These are phyloP conservation scores for Phyllachora maydis DNA, from an alignment of 2,329 filamentous ascomycete species.

Conservation along the genomic window DNA sequence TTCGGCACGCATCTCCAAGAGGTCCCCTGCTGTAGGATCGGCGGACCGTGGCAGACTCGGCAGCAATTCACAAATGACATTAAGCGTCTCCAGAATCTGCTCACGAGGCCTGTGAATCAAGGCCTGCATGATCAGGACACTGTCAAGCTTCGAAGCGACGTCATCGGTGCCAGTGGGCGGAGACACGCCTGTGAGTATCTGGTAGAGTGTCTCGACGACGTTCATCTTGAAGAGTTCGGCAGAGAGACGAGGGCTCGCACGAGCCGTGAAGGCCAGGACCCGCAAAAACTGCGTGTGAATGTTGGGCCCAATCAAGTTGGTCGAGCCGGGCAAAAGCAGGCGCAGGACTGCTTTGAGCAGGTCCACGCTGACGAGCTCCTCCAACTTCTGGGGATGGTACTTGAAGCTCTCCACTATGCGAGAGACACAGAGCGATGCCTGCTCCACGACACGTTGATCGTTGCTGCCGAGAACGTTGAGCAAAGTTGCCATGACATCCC, in stretches of 20 bases:
- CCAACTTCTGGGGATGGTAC: constrained; percentile 67
- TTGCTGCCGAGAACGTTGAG: constrained; percentile 78
- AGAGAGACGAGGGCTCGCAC: constrained; percentile 70
- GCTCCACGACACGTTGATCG: constrained; percentile 92
- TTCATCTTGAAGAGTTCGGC: constrained; percentile 90
- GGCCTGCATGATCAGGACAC: constrained; percentile 96
- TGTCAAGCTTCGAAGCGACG: constrained; percentile 73
- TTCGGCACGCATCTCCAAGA: constrained; percentile 18
- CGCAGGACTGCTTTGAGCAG: constrained; percentile 70
- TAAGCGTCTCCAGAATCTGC: constrained; percentile 91
- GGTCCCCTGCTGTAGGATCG: constrained; percentile 19
- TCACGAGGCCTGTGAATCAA: constrained; percentile 88
- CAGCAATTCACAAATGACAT: constrained; percentile 88
- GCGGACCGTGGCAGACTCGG: constrained; percentile 46
- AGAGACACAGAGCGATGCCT: constrained; percentile 87
- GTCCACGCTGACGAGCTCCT: constrained; percentile 78
- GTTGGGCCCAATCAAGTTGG: constrained; percentile 80
- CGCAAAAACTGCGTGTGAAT: constrained; percentile 94
- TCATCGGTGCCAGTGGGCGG: constrained; percentile 63
- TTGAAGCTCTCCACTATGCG: constrained; percentile 96
- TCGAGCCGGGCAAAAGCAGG: constrained; percentile 78
- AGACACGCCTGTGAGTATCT: constrained; percentile 90
- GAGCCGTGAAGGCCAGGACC: constrained; percentile 75
- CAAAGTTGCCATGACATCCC: constrained; percentile 91
- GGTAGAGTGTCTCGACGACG: constrained; percentile 90